Percentiles rank a stretch among this genome's conserved stretches.
phyloP scores from a whole-genome alignment of 768 basidiomycete species.

The Filobasidium floriforme region DNA sequence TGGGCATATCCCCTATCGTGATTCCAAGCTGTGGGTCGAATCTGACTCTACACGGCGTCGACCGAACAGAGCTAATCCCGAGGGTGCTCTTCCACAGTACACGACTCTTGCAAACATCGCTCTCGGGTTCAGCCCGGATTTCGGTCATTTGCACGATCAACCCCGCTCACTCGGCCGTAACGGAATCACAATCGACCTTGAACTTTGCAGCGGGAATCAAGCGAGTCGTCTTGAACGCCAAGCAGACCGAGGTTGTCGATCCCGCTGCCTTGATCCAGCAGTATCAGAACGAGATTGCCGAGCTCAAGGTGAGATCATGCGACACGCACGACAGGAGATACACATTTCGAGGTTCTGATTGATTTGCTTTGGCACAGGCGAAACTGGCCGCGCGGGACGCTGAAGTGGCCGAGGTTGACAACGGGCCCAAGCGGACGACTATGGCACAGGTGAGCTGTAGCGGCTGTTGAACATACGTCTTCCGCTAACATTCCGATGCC shows the following conservation, averaged over 20 bases:
- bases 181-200: conserved; percentile 80
- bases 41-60: not conserved
- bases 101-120: conserved; percentile 84
- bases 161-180: conserved; percentile 66
- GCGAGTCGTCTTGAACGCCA: conserved; percentile 76
- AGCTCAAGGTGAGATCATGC: conserved; percentile 53
- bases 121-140: conserved; percentile 90
- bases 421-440: conserved; percentile 60
- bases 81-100: conserved; percentile 47
- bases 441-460: conserved; percentile 12
- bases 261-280: conserved; percentile 88
- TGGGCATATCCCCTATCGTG: conserved; percentile 89
- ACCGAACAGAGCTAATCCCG: conserved; percentile 11
- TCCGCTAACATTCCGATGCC: not conserved
- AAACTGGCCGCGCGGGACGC: conserved; percentile 55
- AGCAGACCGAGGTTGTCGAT: conserved; percentile 89
- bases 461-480: not conserved
- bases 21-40: conserved; percentile 63
- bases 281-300: conserved; percentile 89
- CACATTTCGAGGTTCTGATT: conserved; percentile 56
- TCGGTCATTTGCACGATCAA: conserved; percentile 95
- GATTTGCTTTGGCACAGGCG: conserved; percentile 10
- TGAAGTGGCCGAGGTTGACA: conserved; percentile 64
- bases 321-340: conserved; percentile 51
- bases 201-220: conserved; percentile 87